A percentile compares a stretch with the other conserved stretches of the same genome.
Conservation (phyloP, 129 eudicot species). For the Flaveria ramosissima region DNA sequence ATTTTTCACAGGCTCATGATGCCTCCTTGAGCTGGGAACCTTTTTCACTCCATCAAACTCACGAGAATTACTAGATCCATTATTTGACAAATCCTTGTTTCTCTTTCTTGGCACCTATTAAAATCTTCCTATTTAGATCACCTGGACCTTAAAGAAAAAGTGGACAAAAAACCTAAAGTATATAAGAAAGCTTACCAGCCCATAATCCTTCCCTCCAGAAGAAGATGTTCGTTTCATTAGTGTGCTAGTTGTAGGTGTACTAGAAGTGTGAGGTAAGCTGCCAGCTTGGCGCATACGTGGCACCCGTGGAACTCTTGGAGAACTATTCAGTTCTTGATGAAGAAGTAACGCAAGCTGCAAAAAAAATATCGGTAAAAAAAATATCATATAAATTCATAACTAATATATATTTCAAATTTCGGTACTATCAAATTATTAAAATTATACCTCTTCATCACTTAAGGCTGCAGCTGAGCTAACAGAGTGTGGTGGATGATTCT, state of each 20-base stretch:
- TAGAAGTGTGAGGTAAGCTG: constrained; percentile 82
- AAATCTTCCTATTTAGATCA: constrained; percentile 24
- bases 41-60: constrained; percentile 55
- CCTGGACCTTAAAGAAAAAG: background rate
- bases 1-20: constrained; percentile 44
- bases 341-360: constrained; percentile 89
- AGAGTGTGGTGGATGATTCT: constrained; percentile 45
- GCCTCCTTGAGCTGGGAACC: constrained; percentile 51
- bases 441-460: constrained; percentile 92
- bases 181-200: constrained; percentile 38
- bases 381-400: constrained; percentile 3
- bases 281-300: constrained; percentile 97
- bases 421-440: background rate
- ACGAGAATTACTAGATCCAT: constrained; percentile 48
- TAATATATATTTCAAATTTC: background rate
- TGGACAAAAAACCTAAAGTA: background rate
- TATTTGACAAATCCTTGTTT: constrained; percentile 56
- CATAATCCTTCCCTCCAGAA: constrained; percentile 66
- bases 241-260: constrained; percentile 53
- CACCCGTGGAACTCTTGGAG: constrained; percentile 90
- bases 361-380: constrained; percentile 8
- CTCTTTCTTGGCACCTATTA: constrained; percentile 47
- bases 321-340: constrained; percentile 97
- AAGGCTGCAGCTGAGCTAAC: constrained; percentile 64
- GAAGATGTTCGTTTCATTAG: constrained; percentile 65